Evolutionary conservation across 257 asterid species (phyloP).

Genomic region (Nicotiana noctiflora): DNA sequence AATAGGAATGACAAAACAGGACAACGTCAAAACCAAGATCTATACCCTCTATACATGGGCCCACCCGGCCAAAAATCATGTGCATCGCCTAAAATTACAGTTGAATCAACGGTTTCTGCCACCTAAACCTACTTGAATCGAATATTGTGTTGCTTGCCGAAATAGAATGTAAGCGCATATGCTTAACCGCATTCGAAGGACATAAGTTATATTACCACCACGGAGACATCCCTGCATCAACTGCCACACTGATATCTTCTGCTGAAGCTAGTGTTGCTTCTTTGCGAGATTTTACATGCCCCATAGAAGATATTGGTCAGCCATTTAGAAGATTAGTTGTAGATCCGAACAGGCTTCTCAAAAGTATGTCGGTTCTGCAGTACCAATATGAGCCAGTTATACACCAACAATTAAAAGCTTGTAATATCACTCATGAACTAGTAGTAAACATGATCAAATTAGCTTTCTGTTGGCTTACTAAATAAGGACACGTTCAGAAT

Average conservation of each 20-base stretch:
- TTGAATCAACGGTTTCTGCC: conserved; percentile 5
- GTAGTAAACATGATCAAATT: no score
- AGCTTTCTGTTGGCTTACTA: not conserved
- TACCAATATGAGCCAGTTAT: conserved; percentile 1
- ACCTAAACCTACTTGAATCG: conserved; percentile 13
- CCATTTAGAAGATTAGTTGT: conserved; percentile 31
- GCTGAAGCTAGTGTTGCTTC: not conserved
- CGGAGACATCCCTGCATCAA: not conserved
- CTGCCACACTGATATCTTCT: not conserved
- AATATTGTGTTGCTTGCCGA: not conserved
- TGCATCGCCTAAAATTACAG: conserved; percentile 21
- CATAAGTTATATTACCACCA: not conserved
- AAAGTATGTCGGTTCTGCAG: conserved; percentile 62
- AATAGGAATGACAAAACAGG: not conserved
- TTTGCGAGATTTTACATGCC: not conserved
- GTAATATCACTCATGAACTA: not conserved
- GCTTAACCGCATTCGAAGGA: not conserved
- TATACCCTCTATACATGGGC: conserved; percentile 26
- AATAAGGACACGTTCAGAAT: not conserved
- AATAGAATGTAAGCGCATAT: not conserved
- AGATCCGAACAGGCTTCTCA: conserved; percentile 73
- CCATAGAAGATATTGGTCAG: not conserved
- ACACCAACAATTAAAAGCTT: not conserved
- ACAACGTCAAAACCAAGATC: conserved; percentile 11
- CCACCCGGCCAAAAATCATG: conserved; percentile 24